Evolutionary conservation across 1,139 yeast species (phyloP), one percentile per base, ranked within the genome.

Genomic region (Yamadazyma spencermartinsiae): DNA sequence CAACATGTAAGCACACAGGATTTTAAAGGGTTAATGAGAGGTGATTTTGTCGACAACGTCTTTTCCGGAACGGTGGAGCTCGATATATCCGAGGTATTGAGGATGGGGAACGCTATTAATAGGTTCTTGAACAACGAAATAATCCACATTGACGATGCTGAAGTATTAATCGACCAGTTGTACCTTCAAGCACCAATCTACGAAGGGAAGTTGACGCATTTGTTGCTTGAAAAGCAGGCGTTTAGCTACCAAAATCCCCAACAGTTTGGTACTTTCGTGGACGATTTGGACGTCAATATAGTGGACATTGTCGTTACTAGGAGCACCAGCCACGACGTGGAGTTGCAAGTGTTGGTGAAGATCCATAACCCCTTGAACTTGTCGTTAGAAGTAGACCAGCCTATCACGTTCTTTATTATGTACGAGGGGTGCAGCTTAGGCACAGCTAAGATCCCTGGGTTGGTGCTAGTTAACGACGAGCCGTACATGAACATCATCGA

Each of bases 361-460:
- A 30, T 30, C 12, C 6, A 30, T 30, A 30, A 19, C n/a, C 16
- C 25, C 3, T 12, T 30, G 11, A 19, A 19, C 18, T 7, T n/a
- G 12, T 30, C 33, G 12, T 19, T 30, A 19, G 33, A 30, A 19
- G 11, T 30, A 18, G n/a, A 30, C 13, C 15, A 18, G 11, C 33
- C 25, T 7, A 11, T 30, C 3, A 24, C 11, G 12, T 19, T 30
- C 19, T 24, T 18, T 18, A 12, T 30, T n/a, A 18, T 30, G 8
- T 30, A 8, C 12, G 16, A 30, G 12, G 33, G 24, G 4, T 11
- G 11, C 11, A 17, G 16, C 4, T 15, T 30, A 8, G 33, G 33
- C 18, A 8, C 11, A 30, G 31, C 13, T 5, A 28, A 16, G 4
- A 28, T 28, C 20, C 31, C 31, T 9, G 20, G 16, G 15, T 28